Base-by-base conservation (phyloP, 2,329 filamentous ascomycete genomes). In the Knoxdaviesia capensis region DNA sequence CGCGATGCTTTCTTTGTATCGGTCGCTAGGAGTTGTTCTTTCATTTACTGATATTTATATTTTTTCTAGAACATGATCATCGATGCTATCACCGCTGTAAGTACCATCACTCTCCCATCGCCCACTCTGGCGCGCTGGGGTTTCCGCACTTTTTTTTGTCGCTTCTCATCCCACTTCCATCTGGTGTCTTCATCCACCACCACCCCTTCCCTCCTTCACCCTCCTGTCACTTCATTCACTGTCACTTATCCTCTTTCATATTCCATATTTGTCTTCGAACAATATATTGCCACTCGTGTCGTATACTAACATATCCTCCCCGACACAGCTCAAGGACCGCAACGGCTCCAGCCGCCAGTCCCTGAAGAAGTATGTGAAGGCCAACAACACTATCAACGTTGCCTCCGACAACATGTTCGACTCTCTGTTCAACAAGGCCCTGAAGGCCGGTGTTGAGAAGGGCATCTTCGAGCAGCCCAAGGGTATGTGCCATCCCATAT, bases 401-500 rank as follows among this genome's bases (percentile, higher is more conserved):
- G 46, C 46, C 42, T 55, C 58, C 48, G 59, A 71, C 56, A 65
- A 65, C 53, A 74, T 74, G 70, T 75, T 75, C 61, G 71, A 70
- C 55, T 71, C 70, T 47, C 78, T 86, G 54, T 85, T 92, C 74
- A 90, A 90, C 76, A 80, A 80, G 61, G 83, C 84, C 42, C 69
- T 92, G 57, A 75, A 80, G 63, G 64, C 68, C 46, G 86, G 86
- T 59, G 85, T 87, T 52, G 83, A 92, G 55, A 86, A 80, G 69
- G 83, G 82, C 48, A 71, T 82, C 53, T 94, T 94, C 58, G 71
- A 77, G 56, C 85, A 88, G 60, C 87, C 86, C 55, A 94, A 94
- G 76, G 86, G 85, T 85, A 71, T 51, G 74, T 67, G 32, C 39
- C 8, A 30, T 36, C 31, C 3, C 34, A 3, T 11, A 33, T 9